Conservation (phyloP, 1,284 basidiomycete species). For the Rhodofomes roseus region DNA sequence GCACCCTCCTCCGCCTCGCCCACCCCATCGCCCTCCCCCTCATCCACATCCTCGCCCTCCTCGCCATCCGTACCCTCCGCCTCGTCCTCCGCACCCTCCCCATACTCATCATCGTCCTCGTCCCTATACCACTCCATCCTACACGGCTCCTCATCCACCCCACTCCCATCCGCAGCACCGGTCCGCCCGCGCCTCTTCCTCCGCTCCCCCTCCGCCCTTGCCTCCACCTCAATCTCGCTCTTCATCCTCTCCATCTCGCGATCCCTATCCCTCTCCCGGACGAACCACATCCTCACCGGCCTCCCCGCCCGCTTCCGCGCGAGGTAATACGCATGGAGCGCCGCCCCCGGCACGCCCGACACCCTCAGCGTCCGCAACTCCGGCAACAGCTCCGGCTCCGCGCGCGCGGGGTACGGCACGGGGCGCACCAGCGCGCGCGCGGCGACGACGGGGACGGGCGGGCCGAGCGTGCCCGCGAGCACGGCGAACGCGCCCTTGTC, state of each 20-base stretch:
- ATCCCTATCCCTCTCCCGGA: conserved; percentile 21
- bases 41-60: background rate
- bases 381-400: conserved; percentile 18
- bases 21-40: background rate
- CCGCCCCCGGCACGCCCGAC: conserved; percentile 17
- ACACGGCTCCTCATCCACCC: conserved; percentile 10
- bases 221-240: conserved; percentile 12
- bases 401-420: background rate
- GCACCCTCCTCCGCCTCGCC: background rate
- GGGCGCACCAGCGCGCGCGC: background rate
- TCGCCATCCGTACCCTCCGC: background rate
- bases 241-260: conserved; percentile 16
- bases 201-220: conserved; percentile 3
- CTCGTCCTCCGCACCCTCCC: conserved; percentile 1
- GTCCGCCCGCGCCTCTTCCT: conserved; percentile 10
- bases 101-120: conserved; percentile 17
- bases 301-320: conserved; percentile 13
- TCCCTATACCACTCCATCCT: conserved; percentile 21
- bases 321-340: conserved; percentile 14
- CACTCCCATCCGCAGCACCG: conserved; percentile 1
- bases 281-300: conserved; percentile 19
- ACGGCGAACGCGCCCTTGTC: conserved; percentile 33
- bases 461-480: conserved; percentile 19
- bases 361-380: conserved; percentile 20
- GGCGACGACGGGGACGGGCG: background rate